Evolutionary conservation across 2,329 filamentous ascomycete species (phyloP).

Genomic region (Zasmidium citrigriseum): DNA sequence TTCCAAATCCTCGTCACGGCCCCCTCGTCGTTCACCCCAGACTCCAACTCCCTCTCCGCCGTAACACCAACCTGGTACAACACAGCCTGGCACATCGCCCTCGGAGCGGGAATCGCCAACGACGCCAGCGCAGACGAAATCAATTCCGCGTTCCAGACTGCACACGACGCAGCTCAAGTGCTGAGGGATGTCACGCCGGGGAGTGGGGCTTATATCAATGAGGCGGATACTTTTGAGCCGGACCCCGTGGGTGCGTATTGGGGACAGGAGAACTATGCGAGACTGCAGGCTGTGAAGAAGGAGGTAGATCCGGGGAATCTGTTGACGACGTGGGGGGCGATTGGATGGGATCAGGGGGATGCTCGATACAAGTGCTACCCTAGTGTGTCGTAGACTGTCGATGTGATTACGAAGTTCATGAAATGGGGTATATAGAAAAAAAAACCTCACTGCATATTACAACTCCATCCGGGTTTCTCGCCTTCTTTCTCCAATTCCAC

Average conservation of each 20-base stretch:
- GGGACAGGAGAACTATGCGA: not conserved
- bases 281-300: slow-evolving; percentile 1
- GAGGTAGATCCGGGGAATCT: slow-evolving; percentile 4
- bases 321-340: not conserved
- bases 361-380: not conserved
- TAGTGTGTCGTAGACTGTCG: no score
- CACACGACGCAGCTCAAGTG: not conserved
- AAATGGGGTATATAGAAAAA: no score
- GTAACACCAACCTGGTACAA: slow-evolving; percentile 22
- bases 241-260: not conserved
- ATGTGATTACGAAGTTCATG: not conserved
- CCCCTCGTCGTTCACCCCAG: slow-evolving; percentile 14
- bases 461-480: slow-evolving; percentile 29
- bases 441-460: slow-evolving; percentile 25
- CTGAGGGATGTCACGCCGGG: slow-evolving; percentile 11
- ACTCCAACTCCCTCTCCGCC: slow-evolving; percentile 2
- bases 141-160: not conserved
- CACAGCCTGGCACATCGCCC: slow-evolving; percentile 16
- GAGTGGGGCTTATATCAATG: slow-evolving; percentile 13
- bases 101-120: not conserved
- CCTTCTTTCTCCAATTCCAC: slow-evolving; percentile 63
- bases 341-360: not conserved
- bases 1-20: slow-evolving; percentile 10
- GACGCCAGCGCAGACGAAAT: not conserved
- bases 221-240: slow-evolving; percentile 4